Conservation (phyloP, 1,284 basidiomycete genomes). For the Cryptococcus hybrid region DNA sequence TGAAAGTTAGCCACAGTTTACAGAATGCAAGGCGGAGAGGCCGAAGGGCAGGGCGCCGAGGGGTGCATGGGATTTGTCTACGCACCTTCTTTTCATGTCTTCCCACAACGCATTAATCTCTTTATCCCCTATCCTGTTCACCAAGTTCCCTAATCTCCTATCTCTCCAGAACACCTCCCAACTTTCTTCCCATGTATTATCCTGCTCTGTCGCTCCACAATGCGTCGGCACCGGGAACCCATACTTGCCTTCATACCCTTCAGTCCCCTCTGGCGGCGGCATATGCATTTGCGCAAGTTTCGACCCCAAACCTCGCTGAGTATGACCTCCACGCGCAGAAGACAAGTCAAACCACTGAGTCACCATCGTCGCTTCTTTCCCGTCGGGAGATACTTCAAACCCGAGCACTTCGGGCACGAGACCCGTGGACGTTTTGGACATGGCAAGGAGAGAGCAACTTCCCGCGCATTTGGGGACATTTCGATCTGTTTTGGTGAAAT, state of each 20-base stretch:
- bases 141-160: conserved; percentile 56
- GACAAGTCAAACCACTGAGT: conserved; percentile 66
- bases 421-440: conserved; percentile 63
- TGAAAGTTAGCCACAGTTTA: not conserved
- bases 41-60: too few species aligned
- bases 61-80: too few species aligned
- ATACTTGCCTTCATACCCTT: conserved; percentile 55
- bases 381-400: conserved; percentile 51
- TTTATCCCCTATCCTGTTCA: conserved; percentile 54
- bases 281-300: conserved; percentile 59
- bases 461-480: conserved; percentile 61
- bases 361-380: conserved; percentile 57
- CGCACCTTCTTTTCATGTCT: conserved; percentile 59
- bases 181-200: conserved; percentile 72
- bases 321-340: conserved; percentile 37
- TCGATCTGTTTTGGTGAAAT: conserved; percentile 29
- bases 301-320: conserved; percentile 51
- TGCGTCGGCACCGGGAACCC: conserved; percentile 76
- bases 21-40: not conserved
- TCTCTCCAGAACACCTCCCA: conserved; percentile 68
- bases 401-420: conserved; percentile 64
- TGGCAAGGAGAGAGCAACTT: conserved; percentile 69
- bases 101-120: conserved; percentile 60
- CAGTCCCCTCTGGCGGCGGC: conserved; percentile 51
- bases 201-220: conserved; percentile 72